Evolutionary conservation across 345 rosid species (phyloP), one percentile per base, ranked within the genome.

Genomic region (Brassica carinata): DNA sequence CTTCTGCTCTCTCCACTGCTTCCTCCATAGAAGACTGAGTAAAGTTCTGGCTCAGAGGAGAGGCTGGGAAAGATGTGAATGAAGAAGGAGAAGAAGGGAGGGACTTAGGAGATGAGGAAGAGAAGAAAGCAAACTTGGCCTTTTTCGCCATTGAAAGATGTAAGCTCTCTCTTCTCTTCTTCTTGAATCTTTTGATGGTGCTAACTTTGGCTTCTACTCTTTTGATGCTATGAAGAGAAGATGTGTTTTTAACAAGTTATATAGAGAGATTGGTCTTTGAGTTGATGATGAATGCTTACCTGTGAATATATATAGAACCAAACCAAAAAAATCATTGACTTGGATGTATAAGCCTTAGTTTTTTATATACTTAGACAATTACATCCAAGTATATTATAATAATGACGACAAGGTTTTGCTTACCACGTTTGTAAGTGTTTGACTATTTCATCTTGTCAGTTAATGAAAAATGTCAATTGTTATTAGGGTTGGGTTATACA

Each of bases 11-110:
- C 76, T 73, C 71, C 3, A 94, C 76, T 38, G 72, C 82, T 26
- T 90, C 87, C 58, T 87, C 88, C 80, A 83, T 74, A 78, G 82
- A 30, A 15, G 88, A 76, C 51, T 84, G 76, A 19, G 93, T 86
- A 57, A 80, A 85, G 14, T 53, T 64, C 13, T 73, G 79, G 67
- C n/a, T 64, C 3, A 80, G 67, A 15, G 79, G 83, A 63, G 83
- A 80, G 64, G 83, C 83, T 0, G 83, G 79, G 58, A 66, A 53
- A 72, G 79, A 77, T 27, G 78, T 77, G 72, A 40, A 81, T 14
- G 72, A 73, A 74, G 79, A 79, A 34, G 83, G 87, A 38, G 84
- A 65, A 45, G 62, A 57, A 19, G 73, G 73, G 67, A 53, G 1
- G 29, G 69, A 69, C 71, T 73, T 80, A 4, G 87, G 82, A 79